phyloP scores from a whole-genome alignment of 108 stramenopile species.

The Cylindrotheca closterium region DNA sequence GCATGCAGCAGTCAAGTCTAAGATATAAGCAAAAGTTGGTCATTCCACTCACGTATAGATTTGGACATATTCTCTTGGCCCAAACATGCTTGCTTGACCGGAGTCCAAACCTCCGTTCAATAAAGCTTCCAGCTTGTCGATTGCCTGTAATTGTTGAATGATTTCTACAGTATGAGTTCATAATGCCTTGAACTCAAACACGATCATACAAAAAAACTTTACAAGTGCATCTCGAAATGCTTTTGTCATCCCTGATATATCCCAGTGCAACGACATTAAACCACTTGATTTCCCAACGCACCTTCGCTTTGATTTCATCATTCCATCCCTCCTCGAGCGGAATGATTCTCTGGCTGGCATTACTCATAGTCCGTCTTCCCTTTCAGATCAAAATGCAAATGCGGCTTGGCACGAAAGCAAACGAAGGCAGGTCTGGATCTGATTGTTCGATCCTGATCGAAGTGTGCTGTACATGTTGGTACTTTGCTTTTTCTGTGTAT shows the following conservation, averaged over 20 bases:
- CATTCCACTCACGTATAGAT: slow-evolving; percentile 81
- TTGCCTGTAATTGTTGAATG: slow-evolving; percentile 61
- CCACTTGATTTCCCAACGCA: no score
- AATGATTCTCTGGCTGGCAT: slow-evolving; percentile 55
- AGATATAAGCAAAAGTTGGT: background rate
- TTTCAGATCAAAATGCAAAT: background rate
- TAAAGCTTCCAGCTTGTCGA: slow-evolving; percentile 87
- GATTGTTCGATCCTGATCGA: no score
- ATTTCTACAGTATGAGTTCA: no score
- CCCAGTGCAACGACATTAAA: no score
- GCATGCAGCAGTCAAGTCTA: background rate
- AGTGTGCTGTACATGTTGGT: no score
- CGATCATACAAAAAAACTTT: no score
- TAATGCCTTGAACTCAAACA: no score
- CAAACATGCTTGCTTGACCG: slow-evolving; percentile 77
- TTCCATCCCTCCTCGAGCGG: slow-evolving; percentile 92
- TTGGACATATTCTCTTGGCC: slow-evolving; percentile 88
- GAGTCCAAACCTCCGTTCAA: slow-evolving; percentile 84
- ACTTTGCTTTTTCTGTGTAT: no score
- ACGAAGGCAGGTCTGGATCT: no score
- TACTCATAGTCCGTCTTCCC: slow-evolving; percentile 9
- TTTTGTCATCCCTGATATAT: no score
- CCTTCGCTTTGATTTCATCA: slow-evolving; percentile 91
- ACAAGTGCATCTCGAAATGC: no score
- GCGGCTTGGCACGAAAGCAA: background rate